Evolutionary conservation across 257 asterid genomes (phyloP).

Genomic region (Oldenlandia corymbosa): DNA sequence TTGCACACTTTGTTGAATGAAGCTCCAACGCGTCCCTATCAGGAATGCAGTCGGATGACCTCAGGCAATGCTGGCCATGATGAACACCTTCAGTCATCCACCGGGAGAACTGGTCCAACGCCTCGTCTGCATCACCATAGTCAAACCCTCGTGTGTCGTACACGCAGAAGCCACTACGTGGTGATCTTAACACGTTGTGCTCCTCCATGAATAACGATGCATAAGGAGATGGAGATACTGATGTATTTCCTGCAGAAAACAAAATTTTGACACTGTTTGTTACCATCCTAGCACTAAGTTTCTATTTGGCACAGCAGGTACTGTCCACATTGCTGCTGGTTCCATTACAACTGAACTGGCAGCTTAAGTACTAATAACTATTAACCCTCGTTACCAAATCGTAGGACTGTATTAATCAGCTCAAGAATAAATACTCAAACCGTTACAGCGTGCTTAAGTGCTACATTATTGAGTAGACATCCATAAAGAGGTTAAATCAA

Average conservation of each 20-base stretch:
- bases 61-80: conserved; percentile 20
- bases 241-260: conserved; percentile 12
- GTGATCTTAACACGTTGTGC: conserved; percentile 29
- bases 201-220: conserved; percentile 18
- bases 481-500: too few relatives aligned
- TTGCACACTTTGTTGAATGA: not conserved
- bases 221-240: conserved; percentile 8
- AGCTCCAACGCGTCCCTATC: conserved; percentile 8
- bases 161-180: conserved; percentile 24
- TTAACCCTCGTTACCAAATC: too few relatives aligned
- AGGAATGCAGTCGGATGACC: conserved; percentile 6
- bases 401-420: too few relatives aligned
- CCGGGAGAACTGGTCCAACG: conserved; percentile 15
- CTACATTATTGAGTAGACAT: too few relatives aligned
- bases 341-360: too few relatives aligned
- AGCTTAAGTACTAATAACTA: too few relatives aligned
- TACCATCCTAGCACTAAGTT: not conserved
- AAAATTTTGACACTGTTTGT: not conserved
- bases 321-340: too few relatives aligned
- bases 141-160: conserved; percentile 26
- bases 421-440: too few relatives aligned
- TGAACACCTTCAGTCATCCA: conserved; percentile 30
- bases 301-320: not conserved
- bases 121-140: conserved; percentile 20
- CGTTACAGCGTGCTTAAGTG: too few relatives aligned